Conservation (phyloP, 2,329 filamentous ascomycete species). For the Waltergamsia citrina region DNA sequence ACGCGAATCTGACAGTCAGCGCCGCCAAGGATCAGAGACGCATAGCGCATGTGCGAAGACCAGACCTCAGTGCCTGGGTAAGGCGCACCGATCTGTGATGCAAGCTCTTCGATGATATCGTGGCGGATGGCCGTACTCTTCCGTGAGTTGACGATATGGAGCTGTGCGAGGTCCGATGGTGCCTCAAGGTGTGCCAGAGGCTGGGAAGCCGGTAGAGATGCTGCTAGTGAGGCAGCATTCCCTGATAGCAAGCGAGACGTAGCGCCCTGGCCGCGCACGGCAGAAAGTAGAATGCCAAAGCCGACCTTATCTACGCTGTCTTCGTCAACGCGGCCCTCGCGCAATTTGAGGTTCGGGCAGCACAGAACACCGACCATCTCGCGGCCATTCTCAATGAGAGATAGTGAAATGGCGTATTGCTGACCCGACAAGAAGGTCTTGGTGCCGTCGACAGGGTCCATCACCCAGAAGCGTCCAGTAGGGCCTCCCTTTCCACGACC, state of each 20-base stretch:
- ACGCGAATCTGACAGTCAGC: slow-evolving; percentile 23
- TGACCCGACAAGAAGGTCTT: slow-evolving; percentile 49
- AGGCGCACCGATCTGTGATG: slow-evolving; percentile 15
- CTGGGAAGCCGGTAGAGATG: slow-evolving; percentile 9
- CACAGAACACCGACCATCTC: slow-evolving; percentile 51
- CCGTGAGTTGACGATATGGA: slow-evolving; percentile 24
- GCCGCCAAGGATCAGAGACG: slow-evolving; percentile 24
- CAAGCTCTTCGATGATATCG: slow-evolving; percentile 18
- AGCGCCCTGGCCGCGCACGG: slow-evolving; percentile 19
- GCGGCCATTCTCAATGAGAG: slow-evolving; percentile 44
- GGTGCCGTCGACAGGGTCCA: slow-evolving; percentile 58
- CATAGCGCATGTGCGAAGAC: slow-evolving; percentile 29
- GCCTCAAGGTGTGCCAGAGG: slow-evolving; percentile 12
- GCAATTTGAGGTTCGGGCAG: slow-evolving; percentile 46
- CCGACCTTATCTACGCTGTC: slow-evolving; percentile 19
- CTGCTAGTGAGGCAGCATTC: slow-evolving; percentile 8
- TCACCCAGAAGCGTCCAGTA: slow-evolving; percentile 44
- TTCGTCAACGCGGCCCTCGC: slow-evolving; percentile 24
- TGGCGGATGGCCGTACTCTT: slow-evolving; percentile 18
- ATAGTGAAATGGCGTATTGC: slow-evolving; percentile 54
- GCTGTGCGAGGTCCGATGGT: slow-evolving; percentile 8
- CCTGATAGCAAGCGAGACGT: slow-evolving; percentile 14
- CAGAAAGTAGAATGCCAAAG: slow-evolving; percentile 24
- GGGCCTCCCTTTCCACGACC: slow-evolving; percentile 26
- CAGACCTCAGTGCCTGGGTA: slow-evolving; percentile 27